These are phyloP conservation scores for Trichoderma simmonsii DNA, from an alignment of 2,329 filamentous ascomycete species.

Conservation along the genomic window DNA sequence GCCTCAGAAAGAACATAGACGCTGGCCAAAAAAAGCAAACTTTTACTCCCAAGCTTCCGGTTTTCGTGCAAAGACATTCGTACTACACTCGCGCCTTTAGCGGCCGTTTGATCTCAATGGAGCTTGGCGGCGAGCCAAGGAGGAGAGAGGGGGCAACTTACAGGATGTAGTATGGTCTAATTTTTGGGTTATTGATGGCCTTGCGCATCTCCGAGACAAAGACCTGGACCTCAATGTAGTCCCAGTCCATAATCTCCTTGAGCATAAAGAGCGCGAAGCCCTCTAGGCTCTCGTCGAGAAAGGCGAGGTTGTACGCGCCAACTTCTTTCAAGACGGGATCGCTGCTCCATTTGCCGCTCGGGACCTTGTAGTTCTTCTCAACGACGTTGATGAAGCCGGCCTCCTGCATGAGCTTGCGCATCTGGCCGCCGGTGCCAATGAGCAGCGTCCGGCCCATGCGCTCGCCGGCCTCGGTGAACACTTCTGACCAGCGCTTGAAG, in stretches of 20 bases:
- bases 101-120: neutral
- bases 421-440: constrained; percentile 23
- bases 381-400: constrained; percentile 25
- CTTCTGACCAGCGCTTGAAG: constrained; percentile 27
- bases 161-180: constrained; percentile 27
- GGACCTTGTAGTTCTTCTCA: constrained; percentile 20
- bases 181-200: constrained; percentile 23
- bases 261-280: constrained; percentile 30
- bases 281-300: constrained; percentile 29
- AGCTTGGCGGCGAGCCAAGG: neutral
- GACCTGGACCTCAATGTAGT: constrained; percentile 24
- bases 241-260: constrained; percentile 29
- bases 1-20: neutral
- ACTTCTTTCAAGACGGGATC: constrained; percentile 20
- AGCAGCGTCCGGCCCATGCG: constrained; percentile 26
- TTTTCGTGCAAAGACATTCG: constrained; percentile 20
- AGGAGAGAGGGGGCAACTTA: constrained; percentile 18
- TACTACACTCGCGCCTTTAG: constrained; percentile 2
- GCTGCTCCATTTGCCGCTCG: constrained; percentile 21
- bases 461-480: constrained; percentile 27
- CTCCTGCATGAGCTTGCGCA: constrained; percentile 25
- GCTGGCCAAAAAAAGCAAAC: neutral
- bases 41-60: neutral
- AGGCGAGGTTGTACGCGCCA: constrained; percentile 25
- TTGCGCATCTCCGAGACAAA: constrained; percentile 28